These are phyloP conservation scores for Eragrostis tef DNA, from an alignment of 202 grass and related monocot genomes.

Conservation along the genomic window DNA sequence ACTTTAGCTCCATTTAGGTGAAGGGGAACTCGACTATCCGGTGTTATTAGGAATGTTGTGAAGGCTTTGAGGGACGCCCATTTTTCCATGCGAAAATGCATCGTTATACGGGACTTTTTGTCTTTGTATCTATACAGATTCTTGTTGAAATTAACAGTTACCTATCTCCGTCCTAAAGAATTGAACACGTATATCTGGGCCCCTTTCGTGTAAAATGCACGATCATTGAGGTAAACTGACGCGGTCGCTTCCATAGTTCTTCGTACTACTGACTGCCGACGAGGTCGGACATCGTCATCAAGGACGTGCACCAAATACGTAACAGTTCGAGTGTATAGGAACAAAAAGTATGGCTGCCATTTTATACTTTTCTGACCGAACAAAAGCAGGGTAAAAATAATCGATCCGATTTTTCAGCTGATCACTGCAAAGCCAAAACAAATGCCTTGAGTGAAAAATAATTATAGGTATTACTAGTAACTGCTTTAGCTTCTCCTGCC, in stretches of 20 bases:
- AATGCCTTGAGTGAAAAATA: not conserved
- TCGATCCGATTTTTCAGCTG: not conserved
- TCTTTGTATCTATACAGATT: constrained; percentile 29
- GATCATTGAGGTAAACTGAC: not conserved
- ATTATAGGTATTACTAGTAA: no score
- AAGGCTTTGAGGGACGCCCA: constrained; percentile 43
- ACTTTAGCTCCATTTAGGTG: constrained; percentile 23
- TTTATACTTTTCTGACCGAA: not conserved
- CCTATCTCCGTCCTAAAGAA: not conserved
- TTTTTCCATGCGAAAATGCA: constrained; percentile 42
- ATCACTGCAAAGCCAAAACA: not conserved
- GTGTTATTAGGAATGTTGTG: constrained; percentile 44
- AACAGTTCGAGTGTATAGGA: no score
- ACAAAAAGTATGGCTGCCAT: no score
- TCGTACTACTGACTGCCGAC: not conserved
- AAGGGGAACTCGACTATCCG: not conserved
- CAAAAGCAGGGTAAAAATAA: not conserved
- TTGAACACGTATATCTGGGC: no score
- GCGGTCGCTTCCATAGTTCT: not conserved
- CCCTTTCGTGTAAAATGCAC: not conserved
- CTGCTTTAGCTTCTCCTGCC: not conserved
- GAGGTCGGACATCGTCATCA: no score
- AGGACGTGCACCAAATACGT: no score
- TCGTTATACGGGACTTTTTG: constrained; percentile 40
- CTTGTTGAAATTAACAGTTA: constrained; percentile 23